These are phyloP conservation scores for Wallacemonas sp. DNA, from an alignment of 208 protist species.

Conservation along the genomic window DNA sequence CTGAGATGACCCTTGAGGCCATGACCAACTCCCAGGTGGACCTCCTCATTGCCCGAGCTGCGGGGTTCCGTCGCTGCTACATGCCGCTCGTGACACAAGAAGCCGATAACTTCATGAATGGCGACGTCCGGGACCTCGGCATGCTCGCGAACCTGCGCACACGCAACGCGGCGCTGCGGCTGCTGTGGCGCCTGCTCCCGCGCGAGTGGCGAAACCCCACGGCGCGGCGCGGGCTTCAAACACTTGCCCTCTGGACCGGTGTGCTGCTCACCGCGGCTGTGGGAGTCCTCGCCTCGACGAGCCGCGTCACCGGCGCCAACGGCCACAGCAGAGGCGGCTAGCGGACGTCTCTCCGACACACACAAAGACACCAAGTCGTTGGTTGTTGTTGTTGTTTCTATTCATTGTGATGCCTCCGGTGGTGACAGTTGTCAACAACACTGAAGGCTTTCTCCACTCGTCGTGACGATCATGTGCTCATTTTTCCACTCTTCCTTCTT, in stretches of 20 bases:
- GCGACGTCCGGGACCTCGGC: slow-evolving; percentile 49
- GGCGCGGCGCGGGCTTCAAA: slow-evolving; percentile 11
- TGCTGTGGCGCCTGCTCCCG: slow-evolving; percentile 62
- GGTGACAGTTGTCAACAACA: no score
- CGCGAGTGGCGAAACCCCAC: slow-evolving; percentile 76
- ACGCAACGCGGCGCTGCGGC: slow-evolving; percentile 65
- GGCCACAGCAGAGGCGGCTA: not conserved
- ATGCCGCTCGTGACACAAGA: slow-evolving; percentile 20
- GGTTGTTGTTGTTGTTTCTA: no score
- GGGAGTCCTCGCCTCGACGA: slow-evolving; percentile 18
- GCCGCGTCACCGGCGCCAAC: not conserved
- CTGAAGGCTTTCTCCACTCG: not conserved
- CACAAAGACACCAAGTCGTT: no score
- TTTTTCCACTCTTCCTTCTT: not conserved
- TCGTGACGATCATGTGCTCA: not conserved
- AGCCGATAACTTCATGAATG: slow-evolving; percentile 46
- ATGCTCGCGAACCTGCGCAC: slow-evolving; percentile 60
- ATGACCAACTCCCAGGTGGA: slow-evolving; percentile 29
- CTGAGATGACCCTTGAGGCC: slow-evolving; percentile 29
- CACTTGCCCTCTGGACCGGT: slow-evolving; percentile 21
- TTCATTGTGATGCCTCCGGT: no score
- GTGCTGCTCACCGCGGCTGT: slow-evolving; percentile 27
- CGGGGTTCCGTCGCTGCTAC: slow-evolving; percentile 27
- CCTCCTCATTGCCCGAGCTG: slow-evolving; percentile 33
- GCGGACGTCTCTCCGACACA: not conserved